phyloP scores from a whole-genome alignment of 768 basidiomycete species.

The Suillus americanus region DNA sequence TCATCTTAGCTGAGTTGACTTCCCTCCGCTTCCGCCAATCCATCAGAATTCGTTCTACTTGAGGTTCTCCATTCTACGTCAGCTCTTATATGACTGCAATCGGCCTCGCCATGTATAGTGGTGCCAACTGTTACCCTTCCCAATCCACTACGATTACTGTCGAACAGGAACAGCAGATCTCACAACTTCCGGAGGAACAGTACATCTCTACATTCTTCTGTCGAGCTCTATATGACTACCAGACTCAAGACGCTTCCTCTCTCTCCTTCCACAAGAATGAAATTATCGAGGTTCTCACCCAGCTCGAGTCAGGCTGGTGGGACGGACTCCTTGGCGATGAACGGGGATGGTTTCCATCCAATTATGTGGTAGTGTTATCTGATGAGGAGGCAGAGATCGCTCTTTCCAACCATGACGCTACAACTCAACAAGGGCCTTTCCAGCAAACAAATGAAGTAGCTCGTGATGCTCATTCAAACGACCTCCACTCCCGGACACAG shows the following conservation, averaged over 20 bases:
- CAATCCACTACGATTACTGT: constrained; percentile 17
- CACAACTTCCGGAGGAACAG: constrained; percentile 49
- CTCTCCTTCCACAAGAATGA: constrained; percentile 86
- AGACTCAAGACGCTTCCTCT: constrained; percentile 83
- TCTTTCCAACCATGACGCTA: constrained; percentile 37
- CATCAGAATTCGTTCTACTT: constrained; percentile 12
- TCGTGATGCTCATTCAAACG: constrained; percentile 16
- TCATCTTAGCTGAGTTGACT: constrained; percentile 14
- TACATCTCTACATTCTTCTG: constrained; percentile 78
- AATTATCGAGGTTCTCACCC: constrained; percentile 90
- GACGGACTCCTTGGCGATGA: constrained; percentile 88
- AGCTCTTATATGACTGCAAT: constrained; percentile 25
- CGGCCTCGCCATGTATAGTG: constrained; percentile 22
- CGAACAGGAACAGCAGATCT: constrained; percentile 20
- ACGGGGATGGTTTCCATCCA: constrained; percentile 97
- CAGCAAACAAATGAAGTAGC: constrained; percentile 15
- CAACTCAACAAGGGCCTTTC: constrained; percentile 12
- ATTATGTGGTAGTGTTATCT: constrained; percentile 81
- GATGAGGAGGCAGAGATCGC: constrained; percentile 79
- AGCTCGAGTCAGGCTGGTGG: constrained; percentile 97
- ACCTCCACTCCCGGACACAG: constrained; percentile 13
- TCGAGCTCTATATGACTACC: constrained; percentile 89
- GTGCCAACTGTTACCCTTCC: constrained; percentile 15
- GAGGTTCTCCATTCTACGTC: constrained; percentile 2
- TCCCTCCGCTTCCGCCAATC: constrained; percentile 7